Evolutionary conservation across 176 grass and related monocot genomes (phyloP).

Genomic region (Elymus sibiricus): DNA sequence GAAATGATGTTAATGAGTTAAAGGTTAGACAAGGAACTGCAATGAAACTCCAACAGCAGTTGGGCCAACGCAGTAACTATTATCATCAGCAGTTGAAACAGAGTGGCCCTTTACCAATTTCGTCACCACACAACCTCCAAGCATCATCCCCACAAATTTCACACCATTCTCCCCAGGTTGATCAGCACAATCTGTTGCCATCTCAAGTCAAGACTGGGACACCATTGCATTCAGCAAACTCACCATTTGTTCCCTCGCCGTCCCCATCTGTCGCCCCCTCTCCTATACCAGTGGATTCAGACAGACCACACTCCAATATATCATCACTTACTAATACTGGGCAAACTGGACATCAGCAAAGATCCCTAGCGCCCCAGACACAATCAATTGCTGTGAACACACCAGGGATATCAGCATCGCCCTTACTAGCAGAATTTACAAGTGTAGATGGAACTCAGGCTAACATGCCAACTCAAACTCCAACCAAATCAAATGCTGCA

Average conservation of each 20-base stretch:
- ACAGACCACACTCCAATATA: constrained; percentile 59
- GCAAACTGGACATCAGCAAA: constrained; percentile 56
- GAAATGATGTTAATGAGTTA: constrained; percentile 59
- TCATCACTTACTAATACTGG: constrained; percentile 59
- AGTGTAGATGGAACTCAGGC: constrained; percentile 70
- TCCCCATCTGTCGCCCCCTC: constrained; percentile 78
- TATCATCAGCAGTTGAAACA: constrained; percentile 72
- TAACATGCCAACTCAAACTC: constrained; percentile 57
- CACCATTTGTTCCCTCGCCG: constrained; percentile 84
- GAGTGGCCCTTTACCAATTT: constrained; percentile 66
- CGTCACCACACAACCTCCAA: constrained; percentile 85
- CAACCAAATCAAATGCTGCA: constrained; percentile 56
- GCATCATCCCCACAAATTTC: constrained; percentile 94
- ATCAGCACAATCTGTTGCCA: constrained; percentile 70
- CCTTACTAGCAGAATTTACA: constrained; percentile 85
- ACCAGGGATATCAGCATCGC: constrained; percentile 90
- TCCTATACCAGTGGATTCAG: constrained; percentile 75
- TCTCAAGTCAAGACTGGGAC: constrained; percentile 83
- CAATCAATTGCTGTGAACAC: constrained; percentile 84
- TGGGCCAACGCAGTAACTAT: constrained; percentile 45
- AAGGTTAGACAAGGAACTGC: constrained; percentile 71
- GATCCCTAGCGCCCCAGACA: constrained; percentile 44
- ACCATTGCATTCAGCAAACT: constrained; percentile 72
- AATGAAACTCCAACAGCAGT: constrained; percentile 75
- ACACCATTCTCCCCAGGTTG: constrained; percentile 83